phyloP scores from a whole-genome alignment of 2,329 filamentous ascomycete species.

The Verruconis gallopava region DNA sequence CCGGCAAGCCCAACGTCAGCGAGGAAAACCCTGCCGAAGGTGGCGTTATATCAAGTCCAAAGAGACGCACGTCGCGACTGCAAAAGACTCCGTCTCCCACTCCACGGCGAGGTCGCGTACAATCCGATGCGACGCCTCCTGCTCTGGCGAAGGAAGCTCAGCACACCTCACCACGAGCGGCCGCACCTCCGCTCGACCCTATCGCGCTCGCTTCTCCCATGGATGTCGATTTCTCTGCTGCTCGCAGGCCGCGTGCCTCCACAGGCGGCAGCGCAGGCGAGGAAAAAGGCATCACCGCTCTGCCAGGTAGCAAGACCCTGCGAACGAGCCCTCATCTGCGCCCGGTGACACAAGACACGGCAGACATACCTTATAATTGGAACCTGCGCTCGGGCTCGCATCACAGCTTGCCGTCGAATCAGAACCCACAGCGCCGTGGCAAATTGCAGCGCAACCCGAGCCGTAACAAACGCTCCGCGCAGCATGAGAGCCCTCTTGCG shows the following conservation, averaged over 20 bases:
- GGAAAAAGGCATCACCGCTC: slow-evolving; percentile 36
- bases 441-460: slow-evolving; percentile 34
- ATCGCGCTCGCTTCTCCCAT: neutral
- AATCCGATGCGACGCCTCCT: too few species aligned
- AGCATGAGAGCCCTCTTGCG: slow-evolving; percentile 40
- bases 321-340: slow-evolving; percentile 36
- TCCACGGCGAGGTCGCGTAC: too few species aligned
- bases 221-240: neutral
- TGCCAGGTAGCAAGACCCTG: slow-evolving; percentile 28
- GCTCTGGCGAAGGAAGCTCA: too few species aligned
- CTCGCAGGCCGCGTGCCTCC: neutral
- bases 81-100: too few species aligned
- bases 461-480: slow-evolving; percentile 44
- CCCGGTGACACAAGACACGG: slow-evolving; percentile 25
- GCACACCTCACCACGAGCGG: too few species aligned
- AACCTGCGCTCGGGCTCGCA: slow-evolving; percentile 15
- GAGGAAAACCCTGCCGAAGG: slow-evolving; percentile 8
- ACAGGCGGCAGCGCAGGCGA: slow-evolving; percentile 18
- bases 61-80: neutral
- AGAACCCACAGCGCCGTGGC: slow-evolving; percentile 25
- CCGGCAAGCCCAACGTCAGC: slow-evolving; percentile 6
- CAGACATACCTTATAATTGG: slow-evolving; percentile 28
- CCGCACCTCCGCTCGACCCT: neutral
- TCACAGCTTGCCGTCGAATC: slow-evolving; percentile 22
- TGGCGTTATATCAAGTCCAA: slow-evolving; percentile 6